phyloP scores from a whole-genome alignment of 352 stramenopile genomes.

The Globisporangium viniferum region DNA sequence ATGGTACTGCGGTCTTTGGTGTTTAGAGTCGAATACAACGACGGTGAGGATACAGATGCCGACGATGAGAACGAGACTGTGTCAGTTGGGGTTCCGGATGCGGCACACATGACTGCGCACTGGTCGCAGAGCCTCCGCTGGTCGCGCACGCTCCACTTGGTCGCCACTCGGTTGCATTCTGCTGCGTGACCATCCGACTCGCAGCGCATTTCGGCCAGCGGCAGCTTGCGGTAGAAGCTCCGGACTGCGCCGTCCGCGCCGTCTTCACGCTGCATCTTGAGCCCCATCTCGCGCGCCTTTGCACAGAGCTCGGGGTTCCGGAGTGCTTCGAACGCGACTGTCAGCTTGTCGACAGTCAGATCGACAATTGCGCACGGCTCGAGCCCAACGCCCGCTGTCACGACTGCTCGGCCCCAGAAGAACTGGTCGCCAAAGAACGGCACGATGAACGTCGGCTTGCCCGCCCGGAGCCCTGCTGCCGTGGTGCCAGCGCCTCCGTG shows the following conservation, averaged over 20 bases:
- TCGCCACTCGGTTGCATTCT: slow-evolving; percentile 38
- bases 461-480: slow-evolving; percentile 54
- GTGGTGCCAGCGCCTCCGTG: slow-evolving; percentile 88
- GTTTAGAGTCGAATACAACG: background rate
- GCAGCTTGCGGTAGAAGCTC: slow-evolving; percentile 85
- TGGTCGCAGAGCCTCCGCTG: slow-evolving; percentile 50
- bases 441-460: slow-evolving; percentile 92
- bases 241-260: slow-evolving; percentile 80
- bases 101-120: slow-evolving; percentile 26
- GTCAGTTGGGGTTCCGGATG: background rate
- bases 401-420: slow-evolving; percentile 91
- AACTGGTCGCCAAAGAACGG: slow-evolving; percentile 95
- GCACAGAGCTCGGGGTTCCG: slow-evolving; percentile 42
- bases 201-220: slow-evolving; percentile 87
- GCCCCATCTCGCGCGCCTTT: slow-evolving; percentile 45
- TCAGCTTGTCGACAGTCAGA: slow-evolving; percentile 81
- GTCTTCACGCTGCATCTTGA: slow-evolving; percentile 80
- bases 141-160: slow-evolving; percentile 53
- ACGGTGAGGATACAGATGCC: background rate
- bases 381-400: slow-evolving; percentile 79
- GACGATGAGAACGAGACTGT: background rate
- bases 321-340: slow-evolving; percentile 72
- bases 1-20: slow-evolving; percentile 25
- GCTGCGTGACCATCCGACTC: slow-evolving; percentile 24
- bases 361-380: slow-evolving; percentile 79